phyloP scores from a whole-genome alignment of 352 stramenopile genomes.

The Globisporangium cylindrosporum region DNA sequence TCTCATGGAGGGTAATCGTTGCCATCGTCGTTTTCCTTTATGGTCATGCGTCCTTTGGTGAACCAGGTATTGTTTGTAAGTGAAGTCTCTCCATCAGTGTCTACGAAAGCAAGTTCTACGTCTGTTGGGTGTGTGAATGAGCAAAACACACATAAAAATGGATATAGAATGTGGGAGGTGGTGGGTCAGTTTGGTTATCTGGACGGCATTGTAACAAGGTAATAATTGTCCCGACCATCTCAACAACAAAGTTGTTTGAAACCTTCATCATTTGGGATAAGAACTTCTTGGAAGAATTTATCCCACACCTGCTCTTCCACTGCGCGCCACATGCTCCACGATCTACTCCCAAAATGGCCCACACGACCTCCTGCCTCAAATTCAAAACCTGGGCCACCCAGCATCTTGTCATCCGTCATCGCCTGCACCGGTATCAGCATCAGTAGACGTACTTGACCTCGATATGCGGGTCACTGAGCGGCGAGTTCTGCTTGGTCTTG shows the following conservation, averaged over 20 bases:
- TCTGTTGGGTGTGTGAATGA: no score
- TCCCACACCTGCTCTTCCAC: conserved; percentile 57
- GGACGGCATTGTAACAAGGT: conserved; percentile 79
- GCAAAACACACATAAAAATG: conserved; percentile 2
- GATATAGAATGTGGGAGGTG: conserved; percentile 16
- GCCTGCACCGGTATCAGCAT: no score
- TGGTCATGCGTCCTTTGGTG: no score
- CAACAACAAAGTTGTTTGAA: conserved; percentile 66
- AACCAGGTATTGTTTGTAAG: no score
- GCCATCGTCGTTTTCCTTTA: no score
- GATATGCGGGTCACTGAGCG: conserved; percentile 24
- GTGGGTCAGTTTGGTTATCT: conserved; percentile 65
- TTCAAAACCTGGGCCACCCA: no score
- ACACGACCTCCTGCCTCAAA: no score
- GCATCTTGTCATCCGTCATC: no score
- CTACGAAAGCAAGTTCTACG: no score
- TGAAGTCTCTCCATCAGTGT: neutral
- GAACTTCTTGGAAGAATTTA: conserved; percentile 81
- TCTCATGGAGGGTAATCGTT: no score
- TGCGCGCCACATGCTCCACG: no score
- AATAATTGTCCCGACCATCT: conserved; percentile 71
- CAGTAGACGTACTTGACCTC: conserved; percentile 34
- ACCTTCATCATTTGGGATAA: conserved; percentile 86
- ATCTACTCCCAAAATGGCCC: no score
- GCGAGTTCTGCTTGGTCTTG: conserved; percentile 42